Evolutionary conservation across 2,329 filamentous ascomycete genomes (phyloP).

Genomic region (Coniella lustricola): DNA sequence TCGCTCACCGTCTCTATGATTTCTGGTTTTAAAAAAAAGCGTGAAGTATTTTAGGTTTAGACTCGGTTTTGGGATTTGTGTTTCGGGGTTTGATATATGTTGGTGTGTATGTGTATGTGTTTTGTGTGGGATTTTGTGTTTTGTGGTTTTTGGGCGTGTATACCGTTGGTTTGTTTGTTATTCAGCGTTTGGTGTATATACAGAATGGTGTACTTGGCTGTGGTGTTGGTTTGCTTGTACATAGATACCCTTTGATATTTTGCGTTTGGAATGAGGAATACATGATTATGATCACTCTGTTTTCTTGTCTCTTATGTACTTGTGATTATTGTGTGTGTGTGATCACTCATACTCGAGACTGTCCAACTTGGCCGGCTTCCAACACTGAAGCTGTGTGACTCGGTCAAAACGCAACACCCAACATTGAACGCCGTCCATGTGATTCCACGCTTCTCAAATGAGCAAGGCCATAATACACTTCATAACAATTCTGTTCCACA

Average conservation of each 20-base stretch:
- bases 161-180: neutral
- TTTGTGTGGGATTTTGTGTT: constrained; percentile 12
- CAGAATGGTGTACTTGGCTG: neutral
- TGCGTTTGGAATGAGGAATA: neutral
- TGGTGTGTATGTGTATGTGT: constrained; percentile 15
- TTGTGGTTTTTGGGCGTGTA: constrained; percentile 8
- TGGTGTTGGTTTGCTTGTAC: neutral
- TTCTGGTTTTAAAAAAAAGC: constrained; percentile 8
- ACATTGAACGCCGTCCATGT: too few relatives aligned
- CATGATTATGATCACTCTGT: neutral
- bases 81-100: neutral
- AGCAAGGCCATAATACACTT: too few relatives aligned
- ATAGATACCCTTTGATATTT: neutral
- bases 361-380: too few relatives aligned
- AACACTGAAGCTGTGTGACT: too few relatives aligned
- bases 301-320: neutral
- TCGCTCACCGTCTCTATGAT: constrained; percentile 10
- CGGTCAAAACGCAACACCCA: too few relatives aligned
- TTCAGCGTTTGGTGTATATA: neutral
- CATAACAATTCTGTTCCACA: too few relatives aligned
- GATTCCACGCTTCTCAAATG: too few relatives aligned
- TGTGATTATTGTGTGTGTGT: neutral
- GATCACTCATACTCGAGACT: too few relatives aligned
- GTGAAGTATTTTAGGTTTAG: constrained; percentile 13
- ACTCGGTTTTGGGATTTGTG: neutral